Conservation (phyloP, 768 basidiomycete genomes). For the Sutorius australiensis region DNA sequence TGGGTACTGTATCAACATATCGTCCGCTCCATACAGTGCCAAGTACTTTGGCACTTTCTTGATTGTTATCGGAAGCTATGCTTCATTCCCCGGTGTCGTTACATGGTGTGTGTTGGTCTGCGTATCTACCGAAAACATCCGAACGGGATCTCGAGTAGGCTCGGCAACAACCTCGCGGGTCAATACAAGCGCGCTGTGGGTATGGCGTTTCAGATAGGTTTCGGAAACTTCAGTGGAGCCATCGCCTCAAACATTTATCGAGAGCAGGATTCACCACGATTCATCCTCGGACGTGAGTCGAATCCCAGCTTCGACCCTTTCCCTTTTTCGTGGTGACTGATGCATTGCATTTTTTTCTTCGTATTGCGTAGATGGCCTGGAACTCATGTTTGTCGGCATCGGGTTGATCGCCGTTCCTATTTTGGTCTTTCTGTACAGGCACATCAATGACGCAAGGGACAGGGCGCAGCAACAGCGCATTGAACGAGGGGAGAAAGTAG, state of each 20-base stretch:
- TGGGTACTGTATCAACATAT: slow-evolving; percentile 65
- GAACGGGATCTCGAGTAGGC: slow-evolving; percentile 36
- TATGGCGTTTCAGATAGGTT: slow-evolving; percentile 51
- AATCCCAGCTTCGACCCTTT: neutral
- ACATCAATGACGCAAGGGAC: slow-evolving; percentile 56
- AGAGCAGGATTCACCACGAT: slow-evolving; percentile 55
- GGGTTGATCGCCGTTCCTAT: slow-evolving; percentile 52
- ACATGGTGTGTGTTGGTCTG: slow-evolving; percentile 47
- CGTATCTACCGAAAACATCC: neutral
- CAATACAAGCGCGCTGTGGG: slow-evolving; percentile 65
- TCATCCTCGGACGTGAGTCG: slow-evolving; percentile 57
- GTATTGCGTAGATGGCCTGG: slow-evolving; percentile 45
- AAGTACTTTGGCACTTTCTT: slow-evolving; percentile 77
- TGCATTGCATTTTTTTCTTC: neutral
- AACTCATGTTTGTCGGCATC: slow-evolving; percentile 67
- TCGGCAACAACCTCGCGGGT: slow-evolving; percentile 48
- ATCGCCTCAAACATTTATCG: slow-evolving; percentile 65
- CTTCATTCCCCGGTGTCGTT: slow-evolving; percentile 56
- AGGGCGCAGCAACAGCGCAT: slow-evolving; percentile 1
- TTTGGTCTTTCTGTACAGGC: slow-evolving; percentile 45
- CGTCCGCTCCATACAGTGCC: slow-evolving; percentile 44
- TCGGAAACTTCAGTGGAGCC: slow-evolving; percentile 62
- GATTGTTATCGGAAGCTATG: slow-evolving; percentile 55
- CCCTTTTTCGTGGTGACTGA: neutral
- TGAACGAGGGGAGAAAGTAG: slow-evolving; percentile 19